Conservation (phyloP, 225 moss, liverwort and hornwort species). For the Marchantia polymorpha region DNA sequence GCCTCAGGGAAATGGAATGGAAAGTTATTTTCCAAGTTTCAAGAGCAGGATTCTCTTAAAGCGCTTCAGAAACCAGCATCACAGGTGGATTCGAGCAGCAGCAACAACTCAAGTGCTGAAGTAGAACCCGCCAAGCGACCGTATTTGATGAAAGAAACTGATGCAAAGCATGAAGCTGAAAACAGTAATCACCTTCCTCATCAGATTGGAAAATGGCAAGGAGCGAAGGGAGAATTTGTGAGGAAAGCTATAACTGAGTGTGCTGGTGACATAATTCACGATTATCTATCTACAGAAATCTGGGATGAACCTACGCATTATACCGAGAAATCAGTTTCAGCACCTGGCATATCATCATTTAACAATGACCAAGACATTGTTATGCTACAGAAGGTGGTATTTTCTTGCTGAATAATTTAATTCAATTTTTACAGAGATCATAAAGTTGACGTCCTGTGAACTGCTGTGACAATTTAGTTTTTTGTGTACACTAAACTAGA, state of each 20-base stretch:
- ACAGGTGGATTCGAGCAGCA: neutral
- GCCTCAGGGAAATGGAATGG: constrained; percentile 74
- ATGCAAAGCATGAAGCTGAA: neutral
- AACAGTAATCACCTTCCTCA: neutral
- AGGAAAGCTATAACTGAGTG: constrained; percentile 52
- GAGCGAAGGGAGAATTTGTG: constrained; percentile 35
- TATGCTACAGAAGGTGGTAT: constrained; percentile 81
- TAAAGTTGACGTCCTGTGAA: neutral
- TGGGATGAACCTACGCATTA: constrained; percentile 78
- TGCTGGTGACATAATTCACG: constrained; percentile 73
- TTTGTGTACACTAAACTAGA: no score
- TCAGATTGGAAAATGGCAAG: constrained; percentile 52
- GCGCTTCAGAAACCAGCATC: neutral
- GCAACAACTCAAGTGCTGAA: neutral
- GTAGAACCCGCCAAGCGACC: neutral
- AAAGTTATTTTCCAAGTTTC: constrained; percentile 53
- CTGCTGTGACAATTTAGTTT: neutral
- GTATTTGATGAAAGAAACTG: neutral
- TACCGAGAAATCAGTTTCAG: constrained; percentile 26
- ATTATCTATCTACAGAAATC: constrained; percentile 67
- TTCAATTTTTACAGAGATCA: no score
- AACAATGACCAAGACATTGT: constrained; percentile 67
- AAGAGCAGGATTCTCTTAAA: constrained; percentile 21
- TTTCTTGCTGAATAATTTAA: neutral
- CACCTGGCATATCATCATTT: constrained; percentile 41